These are phyloP conservation scores for Starmerella kuoi DNA, from an alignment of 805 yeast genomes.

Conservation along the genomic window DNA sequence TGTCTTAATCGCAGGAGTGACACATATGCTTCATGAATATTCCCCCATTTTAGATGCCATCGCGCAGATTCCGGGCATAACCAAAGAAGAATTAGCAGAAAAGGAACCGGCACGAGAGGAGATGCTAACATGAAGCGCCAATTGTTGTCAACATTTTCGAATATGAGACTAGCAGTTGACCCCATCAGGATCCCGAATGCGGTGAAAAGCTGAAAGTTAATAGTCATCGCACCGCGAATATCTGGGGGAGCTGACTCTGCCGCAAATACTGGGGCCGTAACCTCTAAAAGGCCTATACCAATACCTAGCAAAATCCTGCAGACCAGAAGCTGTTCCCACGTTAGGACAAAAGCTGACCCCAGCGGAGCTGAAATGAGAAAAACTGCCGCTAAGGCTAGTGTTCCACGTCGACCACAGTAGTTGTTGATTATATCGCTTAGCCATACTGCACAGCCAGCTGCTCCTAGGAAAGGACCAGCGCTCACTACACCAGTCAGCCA, in stretches of 20 bases:
- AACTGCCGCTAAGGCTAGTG: slow-evolving; percentile 30
- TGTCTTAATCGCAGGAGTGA: slow-evolving; percentile 39
- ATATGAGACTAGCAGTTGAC: slow-evolving; percentile 25
- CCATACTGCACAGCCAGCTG: slow-evolving; percentile 39
- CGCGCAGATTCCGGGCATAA: slow-evolving; percentile 61
- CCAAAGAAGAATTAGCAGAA: slow-evolving; percentile 42
- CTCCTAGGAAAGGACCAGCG: slow-evolving; percentile 48
- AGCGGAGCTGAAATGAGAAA: slow-evolving; percentile 47
- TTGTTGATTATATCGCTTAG: slow-evolving; percentile 42
- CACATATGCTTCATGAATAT: slow-evolving; percentile 39
- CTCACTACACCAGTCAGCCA: slow-evolving; percentile 49
- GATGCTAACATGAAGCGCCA: slow-evolving; percentile 63
- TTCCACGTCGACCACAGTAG: slow-evolving; percentile 44
- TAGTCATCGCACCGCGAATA: slow-evolving; percentile 52
- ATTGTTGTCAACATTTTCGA: slow-evolving; percentile 34
- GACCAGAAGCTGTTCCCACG: slow-evolving; percentile 48
- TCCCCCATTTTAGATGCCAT: slow-evolving; percentile 47
- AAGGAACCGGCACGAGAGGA: slow-evolving; percentile 42
- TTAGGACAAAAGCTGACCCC: slow-evolving; percentile 50
- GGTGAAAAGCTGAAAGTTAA: slow-evolving; percentile 67
- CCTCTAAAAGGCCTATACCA: slow-evolving; percentile 55
- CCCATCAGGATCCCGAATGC: slow-evolving; percentile 64
- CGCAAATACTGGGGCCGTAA: slow-evolving; percentile 55
- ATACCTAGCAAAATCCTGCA: slow-evolving; percentile 50
- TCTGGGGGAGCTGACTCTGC: slow-evolving; percentile 50